These are phyloP conservation scores for Bipolaris cookei DNA, from an alignment of 2,329 filamentous ascomycete species.

Conservation along the genomic window DNA sequence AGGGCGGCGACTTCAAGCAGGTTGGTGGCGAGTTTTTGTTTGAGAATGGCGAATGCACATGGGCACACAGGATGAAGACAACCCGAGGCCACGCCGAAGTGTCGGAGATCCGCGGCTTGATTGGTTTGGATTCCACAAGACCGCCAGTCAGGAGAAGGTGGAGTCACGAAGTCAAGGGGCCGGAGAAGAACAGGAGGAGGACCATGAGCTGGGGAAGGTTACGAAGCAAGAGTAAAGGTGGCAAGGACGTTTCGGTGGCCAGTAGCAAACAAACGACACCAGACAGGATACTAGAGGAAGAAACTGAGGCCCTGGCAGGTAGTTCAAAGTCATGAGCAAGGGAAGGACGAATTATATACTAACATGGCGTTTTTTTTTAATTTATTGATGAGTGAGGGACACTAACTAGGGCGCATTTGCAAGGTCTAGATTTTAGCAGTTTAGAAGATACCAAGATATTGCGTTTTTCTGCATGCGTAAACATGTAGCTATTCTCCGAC, in stretches of 20 bases:
- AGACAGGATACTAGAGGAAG: slow-evolving; percentile 32
- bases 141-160: slow-evolving; percentile 42
- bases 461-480: background rate
- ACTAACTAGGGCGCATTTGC: background rate
- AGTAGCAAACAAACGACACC: slow-evolving; percentile 26
- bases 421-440: background rate
- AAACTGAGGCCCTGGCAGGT: slow-evolving; percentile 17
- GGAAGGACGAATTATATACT: background rate
- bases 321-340: slow-evolving; percentile 7
- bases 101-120: slow-evolving; percentile 66
- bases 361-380: background rate
- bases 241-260: slow-evolving; percentile 15
- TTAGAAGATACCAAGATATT: slow-evolving; percentile 7
- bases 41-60: slow-evolving; percentile 71
- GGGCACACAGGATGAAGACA: slow-evolving; percentile 82
- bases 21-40: slow-evolving; percentile 83
- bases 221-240: slow-evolving; percentile 35
- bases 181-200: slow-evolving; percentile 28
- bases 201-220: slow-evolving; percentile 39
- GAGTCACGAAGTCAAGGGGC: slow-evolving; percentile 42
- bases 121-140: slow-evolving; percentile 55
- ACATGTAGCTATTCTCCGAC: too few relatives aligned
- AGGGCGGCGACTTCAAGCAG: slow-evolving; percentile 70
- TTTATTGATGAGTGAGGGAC: background rate
- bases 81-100: slow-evolving; percentile 80